A percentile compares a stretch with the other conserved stretches of the same genome.
Evolutionary conservation across 176 grass and related monocot genomes (phyloP).

Genomic region (Cenchrus americanus): DNA sequence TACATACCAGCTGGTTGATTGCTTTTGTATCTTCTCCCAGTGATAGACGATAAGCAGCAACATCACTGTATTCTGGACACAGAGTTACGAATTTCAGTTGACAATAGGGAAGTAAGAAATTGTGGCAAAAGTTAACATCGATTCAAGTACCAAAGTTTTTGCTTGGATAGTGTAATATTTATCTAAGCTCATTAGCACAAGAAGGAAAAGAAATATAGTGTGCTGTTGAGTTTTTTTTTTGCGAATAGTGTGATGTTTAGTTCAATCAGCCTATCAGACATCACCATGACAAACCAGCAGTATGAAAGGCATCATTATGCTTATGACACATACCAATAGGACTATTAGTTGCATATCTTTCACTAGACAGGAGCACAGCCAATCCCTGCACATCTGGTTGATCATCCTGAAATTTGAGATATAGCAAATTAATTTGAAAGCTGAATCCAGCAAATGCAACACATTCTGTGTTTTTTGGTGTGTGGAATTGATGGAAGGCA

Average conservation of each 20-base stretch:
- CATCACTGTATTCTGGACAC: slow-evolving; percentile 89
- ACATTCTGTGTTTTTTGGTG: not conserved
- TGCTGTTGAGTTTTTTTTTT: too few relatives aligned
- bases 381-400: slow-evolving; percentile 95
- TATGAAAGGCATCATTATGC: slow-evolving; percentile 22
- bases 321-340: slow-evolving; percentile 75
- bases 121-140: not conserved
- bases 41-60: slow-evolving; percentile 92
- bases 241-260: not conserved
- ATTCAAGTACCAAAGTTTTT: not conserved
- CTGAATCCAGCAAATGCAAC: slow-evolving; percentile 3
- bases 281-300: slow-evolving; percentile 15
- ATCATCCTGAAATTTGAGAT: slow-evolving; percentile 80
- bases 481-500: too few relatives aligned
- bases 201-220: slow-evolving; percentile 24
- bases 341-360: slow-evolving; percentile 92
- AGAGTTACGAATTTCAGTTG: slow-evolving; percentile 26
- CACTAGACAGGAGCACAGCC: slow-evolving; percentile 82
- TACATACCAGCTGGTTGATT: slow-evolving; percentile 93
- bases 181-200: not conserved
- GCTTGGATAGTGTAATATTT: not conserved
- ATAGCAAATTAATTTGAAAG: slow-evolving; percentile 37
- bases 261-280: slow-evolving; percentile 31
- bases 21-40: slow-evolving; percentile 98
- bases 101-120: slow-evolving; percentile 4